Percentiles rank a stretch among this genome's conserved stretches.
These are phyloP conservation scores for Camelina laxa DNA, from an alignment of 345 rosid species.

Conservation along the genomic window DNA sequence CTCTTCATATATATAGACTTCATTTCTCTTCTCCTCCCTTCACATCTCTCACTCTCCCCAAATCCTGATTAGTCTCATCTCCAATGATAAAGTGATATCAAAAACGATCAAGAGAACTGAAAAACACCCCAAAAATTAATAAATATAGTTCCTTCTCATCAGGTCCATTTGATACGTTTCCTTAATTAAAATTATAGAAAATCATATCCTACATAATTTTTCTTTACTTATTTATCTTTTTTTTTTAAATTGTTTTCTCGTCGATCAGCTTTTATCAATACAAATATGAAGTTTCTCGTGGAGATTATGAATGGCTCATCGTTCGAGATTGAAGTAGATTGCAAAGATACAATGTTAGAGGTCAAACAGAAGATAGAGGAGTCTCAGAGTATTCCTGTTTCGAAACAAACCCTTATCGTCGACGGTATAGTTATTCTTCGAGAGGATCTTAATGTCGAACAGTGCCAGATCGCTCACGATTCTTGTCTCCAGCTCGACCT, in stretches of 20 bases:
- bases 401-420: slow-evolving; percentile 50
- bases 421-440: slow-evolving; percentile 47
- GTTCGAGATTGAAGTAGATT: slow-evolving; percentile 65
- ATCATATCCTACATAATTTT: not conserved
- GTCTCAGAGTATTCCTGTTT: slow-evolving; percentile 58
- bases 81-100: no score
- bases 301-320: slow-evolving; percentile 51
- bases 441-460: slow-evolving; percentile 57
- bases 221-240: not conserved
- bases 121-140: no score
- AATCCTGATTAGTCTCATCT: no score
- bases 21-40: no score
- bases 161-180: no score
- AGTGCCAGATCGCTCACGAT: slow-evolving; percentile 53
- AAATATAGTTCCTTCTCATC: no score
- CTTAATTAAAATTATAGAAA: no score
- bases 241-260: no score
- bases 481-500: slow-evolving; percentile 62
- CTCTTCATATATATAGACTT: no score
- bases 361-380: slow-evolving; percentile 71
- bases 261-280: not conserved
- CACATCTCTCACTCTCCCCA: no score
- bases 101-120: no score
- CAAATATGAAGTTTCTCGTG: slow-evolving; percentile 64
- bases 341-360: slow-evolving; percentile 58